Percentiles rank a stretch among this genome's conserved stretches.
Evolutionary conservation across 371 early-diverging fungal species (phyloP).

Genomic region (Apophysomyces ossiformis): DNA sequence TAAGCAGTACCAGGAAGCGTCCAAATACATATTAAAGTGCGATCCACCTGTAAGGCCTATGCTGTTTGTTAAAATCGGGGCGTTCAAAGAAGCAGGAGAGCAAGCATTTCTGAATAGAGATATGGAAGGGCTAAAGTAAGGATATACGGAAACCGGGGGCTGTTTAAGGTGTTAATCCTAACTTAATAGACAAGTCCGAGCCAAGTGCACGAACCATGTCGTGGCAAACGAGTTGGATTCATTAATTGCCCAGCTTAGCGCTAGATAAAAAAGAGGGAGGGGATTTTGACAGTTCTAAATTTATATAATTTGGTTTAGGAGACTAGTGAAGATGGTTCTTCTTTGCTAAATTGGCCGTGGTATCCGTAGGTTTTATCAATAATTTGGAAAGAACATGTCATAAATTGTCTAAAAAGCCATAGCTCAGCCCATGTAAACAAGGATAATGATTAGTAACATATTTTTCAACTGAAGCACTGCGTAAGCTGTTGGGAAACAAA

Average conservation of each 20-base stretch:
- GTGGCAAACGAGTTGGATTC: slow-evolving; percentile 60
- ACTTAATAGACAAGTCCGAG: slow-evolving; percentile 50
- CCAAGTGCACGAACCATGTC: slow-evolving; percentile 56
- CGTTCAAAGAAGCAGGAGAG: slow-evolving; percentile 79
- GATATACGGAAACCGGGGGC: neutral
- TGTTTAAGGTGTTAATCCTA: neutral
- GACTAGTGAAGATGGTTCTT: too few species aligned
- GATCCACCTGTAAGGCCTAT: slow-evolving; percentile 70
- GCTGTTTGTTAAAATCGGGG: slow-evolving; percentile 77
- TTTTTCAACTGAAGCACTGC: too few species aligned
- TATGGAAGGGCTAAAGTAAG: slow-evolving; percentile 65
- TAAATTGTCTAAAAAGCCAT: too few species aligned
- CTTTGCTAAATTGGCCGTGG: too few species aligned
- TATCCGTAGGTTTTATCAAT: too few species aligned
- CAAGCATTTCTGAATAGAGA: slow-evolving; percentile 76
- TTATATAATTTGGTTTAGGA: too few species aligned
- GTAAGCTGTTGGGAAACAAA: too few species aligned
- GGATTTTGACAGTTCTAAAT: too few species aligned
- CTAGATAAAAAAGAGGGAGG: slow-evolving; percentile 38
- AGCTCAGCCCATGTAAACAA: too few species aligned
- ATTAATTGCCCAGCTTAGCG: slow-evolving; percentile 54
- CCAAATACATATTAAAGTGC: slow-evolving; percentile 79
- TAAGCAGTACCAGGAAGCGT: slow-evolving; percentile 77
- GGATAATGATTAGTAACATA: too few species aligned
- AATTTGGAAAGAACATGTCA: too few species aligned